Base-by-base conservation (phyloP, 2,329 filamentous ascomycete species). In the Rasamsonia emersonii region DNA sequence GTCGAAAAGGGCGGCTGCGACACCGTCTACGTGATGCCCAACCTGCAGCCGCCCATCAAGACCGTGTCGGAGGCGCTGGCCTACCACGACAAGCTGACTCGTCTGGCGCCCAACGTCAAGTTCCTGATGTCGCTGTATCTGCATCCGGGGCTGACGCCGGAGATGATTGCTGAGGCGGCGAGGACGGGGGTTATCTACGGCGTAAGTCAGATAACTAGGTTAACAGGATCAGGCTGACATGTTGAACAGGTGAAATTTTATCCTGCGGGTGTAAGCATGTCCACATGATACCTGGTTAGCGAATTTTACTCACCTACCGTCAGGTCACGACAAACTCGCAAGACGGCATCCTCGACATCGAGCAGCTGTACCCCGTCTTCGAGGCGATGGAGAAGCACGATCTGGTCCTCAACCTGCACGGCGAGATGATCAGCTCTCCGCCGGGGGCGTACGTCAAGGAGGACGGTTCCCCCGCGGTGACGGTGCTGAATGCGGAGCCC, bases 371-470 rank as follows among this genome's bases (percentile, higher is more conserved):
- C 36, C 60, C 62, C 4, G 82, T 89, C 9, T 93, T 96, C 52
- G 73, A 71, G n/a, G 82, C 84, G 43, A 95, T 96, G 88, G 82
- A 94, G 54, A 65, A 78, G 38, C 75, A 86, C 44, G 77, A 79
- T 44, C 68, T 94, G 53, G 73, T 93, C n/a, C 70, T 93, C 24
- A 95, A 95, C 62, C 67, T 96, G n/a, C 88, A 96, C 56, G 89
- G 88, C 43, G 89, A 95, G 61, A 75, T 80, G n/a, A 39, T 36
- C 30, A 39, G 37, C 18, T 29, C 37, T 10, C 37, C 37, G 2
- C 79, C 77, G 0, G 69, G 70, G 2, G 66, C 66, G 5, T 56
- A 53, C 17, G 53, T 56, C 32, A 24, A 21, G 26, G 24, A n/a
- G 9, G 32, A n/a, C 9, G 33, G 18, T 8, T 32, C 39, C 3